These are phyloP conservation scores for Talaromyces sp. DNA, from an alignment of 2,329 filamentous ascomycete species.

Conservation along the genomic window DNA sequence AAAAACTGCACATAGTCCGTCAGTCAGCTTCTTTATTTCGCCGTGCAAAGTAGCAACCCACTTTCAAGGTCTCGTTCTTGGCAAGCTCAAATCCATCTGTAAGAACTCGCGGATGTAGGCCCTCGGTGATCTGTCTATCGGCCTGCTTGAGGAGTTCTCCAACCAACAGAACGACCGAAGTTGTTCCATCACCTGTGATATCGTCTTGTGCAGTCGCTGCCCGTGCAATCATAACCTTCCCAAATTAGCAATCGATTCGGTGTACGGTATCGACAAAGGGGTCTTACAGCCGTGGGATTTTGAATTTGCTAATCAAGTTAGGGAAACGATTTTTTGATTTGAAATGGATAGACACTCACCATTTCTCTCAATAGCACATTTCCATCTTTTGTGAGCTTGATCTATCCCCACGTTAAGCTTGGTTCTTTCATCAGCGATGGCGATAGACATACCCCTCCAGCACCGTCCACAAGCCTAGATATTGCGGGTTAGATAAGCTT, in stretches of 20 bases:
- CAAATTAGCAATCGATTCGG: slow-evolving; percentile 6
- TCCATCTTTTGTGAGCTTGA: slow-evolving; percentile 98
- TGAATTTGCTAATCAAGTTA: slow-evolving; percentile 67
- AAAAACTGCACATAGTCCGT: slow-evolving; percentile 61
- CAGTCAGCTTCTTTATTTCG: not conserved
- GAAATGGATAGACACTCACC: slow-evolving; percentile 36
- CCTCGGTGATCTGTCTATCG: slow-evolving; percentile 90
- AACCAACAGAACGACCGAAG: slow-evolving; percentile 88
- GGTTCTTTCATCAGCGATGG: slow-evolving; percentile 13
- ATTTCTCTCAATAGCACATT: slow-evolving; percentile 72
- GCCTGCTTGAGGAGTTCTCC: slow-evolving; percentile 98
- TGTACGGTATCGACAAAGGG: slow-evolving; percentile 10
- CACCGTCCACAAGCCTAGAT: slow-evolving; percentile 56
- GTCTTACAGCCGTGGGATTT: slow-evolving; percentile 83
- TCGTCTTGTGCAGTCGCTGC: slow-evolving; percentile 97
- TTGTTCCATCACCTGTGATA: slow-evolving; percentile 96
- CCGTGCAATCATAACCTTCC: slow-evolving; percentile 61
- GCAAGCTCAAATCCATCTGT: slow-evolving; percentile 97
- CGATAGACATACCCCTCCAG: slow-evolving; percentile 49
- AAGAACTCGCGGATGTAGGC: slow-evolving; percentile 93
- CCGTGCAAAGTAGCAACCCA: slow-evolving; percentile 32
- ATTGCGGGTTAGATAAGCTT: slow-evolving; percentile 26
- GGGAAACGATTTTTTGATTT: not conserved
- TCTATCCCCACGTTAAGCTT: slow-evolving; percentile 49
- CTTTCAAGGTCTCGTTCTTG: slow-evolving; percentile 86